Evolutionary conservation across 208 protist species (phyloP).

Genomic region (Tritrichomonas foetus): DNA sequence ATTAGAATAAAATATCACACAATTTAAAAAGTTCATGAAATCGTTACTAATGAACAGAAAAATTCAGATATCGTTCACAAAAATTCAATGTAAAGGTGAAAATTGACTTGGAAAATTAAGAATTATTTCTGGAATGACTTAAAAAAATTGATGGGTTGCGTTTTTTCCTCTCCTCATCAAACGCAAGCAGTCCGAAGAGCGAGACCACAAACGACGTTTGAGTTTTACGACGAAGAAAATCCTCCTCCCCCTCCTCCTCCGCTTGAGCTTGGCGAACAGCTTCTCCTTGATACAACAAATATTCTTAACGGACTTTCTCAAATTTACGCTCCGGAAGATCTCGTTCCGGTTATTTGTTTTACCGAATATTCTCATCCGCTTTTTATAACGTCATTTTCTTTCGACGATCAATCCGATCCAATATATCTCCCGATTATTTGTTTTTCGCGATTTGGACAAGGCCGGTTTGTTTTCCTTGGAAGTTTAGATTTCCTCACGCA

Average conservation of each 20-base stretch:
- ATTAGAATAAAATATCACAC: too few species aligned
- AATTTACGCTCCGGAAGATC: not conserved
- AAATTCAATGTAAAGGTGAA: too few species aligned
- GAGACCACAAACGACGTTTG: not conserved
- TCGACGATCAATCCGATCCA: not conserved
- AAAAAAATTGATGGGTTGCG: constrained; percentile 35
- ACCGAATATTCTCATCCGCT: not conserved
- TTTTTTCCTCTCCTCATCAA: not conserved
- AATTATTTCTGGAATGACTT: too few species aligned
- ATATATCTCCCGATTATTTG: not conserved
- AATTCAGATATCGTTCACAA: too few species aligned
- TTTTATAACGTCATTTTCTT: not conserved
- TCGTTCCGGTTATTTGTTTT: not conserved
- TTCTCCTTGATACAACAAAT: not conserved
- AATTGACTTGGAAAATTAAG: too few species aligned
- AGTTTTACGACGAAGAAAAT: not conserved
- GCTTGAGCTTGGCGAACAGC: not conserved
- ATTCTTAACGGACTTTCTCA: not conserved
- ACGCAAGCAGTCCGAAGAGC: not conserved
- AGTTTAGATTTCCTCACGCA: not conserved
- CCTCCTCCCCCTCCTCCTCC: not conserved
- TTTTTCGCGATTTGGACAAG: not conserved
- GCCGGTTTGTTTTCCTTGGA: not conserved
- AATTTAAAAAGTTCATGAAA: too few species aligned
- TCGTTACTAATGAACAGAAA: too few species aligned